These are phyloP conservation scores for Apiotrichum gracile DNA, from an alignment of 1,284 basidiomycete genomes.

Conservation along the genomic window DNA sequence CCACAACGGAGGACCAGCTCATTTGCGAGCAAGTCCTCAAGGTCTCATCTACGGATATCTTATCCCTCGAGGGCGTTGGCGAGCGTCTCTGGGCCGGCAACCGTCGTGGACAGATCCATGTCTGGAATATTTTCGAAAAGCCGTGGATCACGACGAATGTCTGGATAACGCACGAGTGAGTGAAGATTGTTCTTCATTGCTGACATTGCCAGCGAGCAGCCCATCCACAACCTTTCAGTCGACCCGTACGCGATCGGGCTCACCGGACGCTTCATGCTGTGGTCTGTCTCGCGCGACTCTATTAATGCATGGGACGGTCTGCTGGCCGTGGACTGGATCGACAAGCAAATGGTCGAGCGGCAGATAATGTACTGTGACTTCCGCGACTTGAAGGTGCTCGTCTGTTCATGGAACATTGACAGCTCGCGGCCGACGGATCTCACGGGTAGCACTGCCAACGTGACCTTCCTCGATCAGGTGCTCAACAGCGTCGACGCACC, in stretches of 20 bases:
- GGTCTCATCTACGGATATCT: slow-evolving; percentile 69
- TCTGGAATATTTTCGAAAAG: slow-evolving; percentile 61
- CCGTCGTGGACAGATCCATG: slow-evolving; percentile 73
- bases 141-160: slow-evolving; percentile 85
- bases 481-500: slow-evolving; percentile 65
- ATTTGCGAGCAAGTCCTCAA: slow-evolving; percentile 52
- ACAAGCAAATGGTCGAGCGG: slow-evolving; percentile 65
- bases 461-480: slow-evolving; percentile 65
- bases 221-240: slow-evolving; percentile 64
- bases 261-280: slow-evolving; percentile 59
- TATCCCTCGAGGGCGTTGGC: slow-evolving; percentile 72
- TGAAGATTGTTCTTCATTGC: background rate
- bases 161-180: slow-evolving; percentile 73
- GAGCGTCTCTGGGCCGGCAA: slow-evolving; percentile 78
- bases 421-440: slow-evolving; percentile 75
- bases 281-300: slow-evolving; percentile 72
- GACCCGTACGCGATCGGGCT: slow-evolving; percentile 65
- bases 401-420: slow-evolving; percentile 91
- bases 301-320: slow-evolving; percentile 87
- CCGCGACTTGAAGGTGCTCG: slow-evolving; percentile 69
- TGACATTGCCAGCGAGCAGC: slow-evolving; percentile 54
- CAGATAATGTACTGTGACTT: slow-evolving; percentile 74
- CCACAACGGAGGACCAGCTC: slow-evolving; percentile 22
- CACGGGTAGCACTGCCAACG: slow-evolving; percentile 57
- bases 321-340: slow-evolving; percentile 77